These are phyloP conservation scores for Mycena galopus DNA, from an alignment of 768 basidiomycete species.

Conservation along the genomic window DNA sequence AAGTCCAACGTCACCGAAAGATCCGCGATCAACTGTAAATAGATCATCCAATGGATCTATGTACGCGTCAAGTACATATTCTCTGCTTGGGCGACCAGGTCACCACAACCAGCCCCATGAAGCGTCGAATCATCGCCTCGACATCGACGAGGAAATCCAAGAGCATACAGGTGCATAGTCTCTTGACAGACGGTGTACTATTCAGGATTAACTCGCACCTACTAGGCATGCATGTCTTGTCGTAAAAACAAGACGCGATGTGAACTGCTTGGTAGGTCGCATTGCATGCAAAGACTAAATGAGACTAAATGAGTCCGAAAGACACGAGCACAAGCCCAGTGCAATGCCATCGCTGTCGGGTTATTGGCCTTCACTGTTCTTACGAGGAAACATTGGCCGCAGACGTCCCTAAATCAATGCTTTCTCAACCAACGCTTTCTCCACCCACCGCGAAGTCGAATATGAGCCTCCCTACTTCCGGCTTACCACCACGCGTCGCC, in stretches of 20 bases:
- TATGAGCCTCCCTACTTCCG: too few species aligned
- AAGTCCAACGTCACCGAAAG: too few species aligned
- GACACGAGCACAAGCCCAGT: conserved; percentile 27
- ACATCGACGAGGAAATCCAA: conserved; percentile 49
- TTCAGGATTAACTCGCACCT: too few species aligned
- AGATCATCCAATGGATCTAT: too few species aligned
- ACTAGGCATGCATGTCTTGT: too few species aligned
- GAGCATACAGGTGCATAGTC: conserved; percentile 55
- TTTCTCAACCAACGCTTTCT: too few species aligned
- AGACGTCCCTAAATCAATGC: background rate
- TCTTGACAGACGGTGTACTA: too few species aligned
- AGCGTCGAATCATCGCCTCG: conserved; percentile 8
- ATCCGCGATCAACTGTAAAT: too few species aligned
- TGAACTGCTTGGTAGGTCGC: conserved; percentile 53
- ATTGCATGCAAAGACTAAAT: background rate
- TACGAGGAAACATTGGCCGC: conserved; percentile 45
- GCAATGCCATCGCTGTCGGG: conserved; percentile 58
- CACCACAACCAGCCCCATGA: too few species aligned
- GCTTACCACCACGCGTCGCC: too few species aligned
- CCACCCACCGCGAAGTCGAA: background rate
- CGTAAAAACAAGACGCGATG: conserved; percentile 60
- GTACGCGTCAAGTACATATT: too few species aligned
- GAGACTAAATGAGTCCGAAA: conserved; percentile 21
- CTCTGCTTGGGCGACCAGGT: too few species aligned
- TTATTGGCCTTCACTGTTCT: conserved; percentile 54